phyloP scores from a whole-genome alignment of 2,329 filamentous ascomycete species.

The Paecilomyces formosus region DNA sequence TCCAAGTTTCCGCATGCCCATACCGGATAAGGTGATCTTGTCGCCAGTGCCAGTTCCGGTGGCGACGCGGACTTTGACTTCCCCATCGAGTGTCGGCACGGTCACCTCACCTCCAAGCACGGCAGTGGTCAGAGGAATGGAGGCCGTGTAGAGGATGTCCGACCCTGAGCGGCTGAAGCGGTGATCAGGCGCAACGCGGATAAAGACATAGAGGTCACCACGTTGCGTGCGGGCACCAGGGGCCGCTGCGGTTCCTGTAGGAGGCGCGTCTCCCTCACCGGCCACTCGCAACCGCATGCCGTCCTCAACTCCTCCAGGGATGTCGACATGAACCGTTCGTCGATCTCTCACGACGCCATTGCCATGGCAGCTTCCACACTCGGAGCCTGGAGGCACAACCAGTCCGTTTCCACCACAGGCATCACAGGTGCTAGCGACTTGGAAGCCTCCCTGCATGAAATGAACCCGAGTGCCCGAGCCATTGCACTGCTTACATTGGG shows the following conservation, averaged over 20 bases:
- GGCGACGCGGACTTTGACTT: slow-evolving; percentile 82
- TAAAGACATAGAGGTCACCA: slow-evolving; percentile 86
- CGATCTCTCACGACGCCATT: slow-evolving; percentile 77
- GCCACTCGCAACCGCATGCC: slow-evolving; percentile 84
- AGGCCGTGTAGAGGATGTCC: slow-evolving; percentile 87
- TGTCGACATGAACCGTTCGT: slow-evolving; percentile 80
- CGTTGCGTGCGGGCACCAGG: slow-evolving; percentile 58
- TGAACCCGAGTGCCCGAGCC: slow-evolving; percentile 83
- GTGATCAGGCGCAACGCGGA: slow-evolving; percentile 79
- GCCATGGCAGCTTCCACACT: slow-evolving; percentile 73
- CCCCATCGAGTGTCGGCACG: slow-evolving; percentile 82
- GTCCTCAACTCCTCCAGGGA: slow-evolving; percentile 91
- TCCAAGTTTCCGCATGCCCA: slow-evolving; percentile 86
- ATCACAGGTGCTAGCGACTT: slow-evolving; percentile 86
- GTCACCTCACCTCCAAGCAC: slow-evolving; percentile 83
- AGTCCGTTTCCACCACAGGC: slow-evolving; percentile 73
- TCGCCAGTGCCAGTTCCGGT: slow-evolving; percentile 92
- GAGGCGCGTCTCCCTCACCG: slow-evolving; percentile 79
- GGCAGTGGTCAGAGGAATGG: slow-evolving; percentile 86
- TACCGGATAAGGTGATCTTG: slow-evolving; percentile 76
- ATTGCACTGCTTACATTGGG: slow-evolving; percentile 70
- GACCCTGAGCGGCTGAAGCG: slow-evolving; percentile 83
- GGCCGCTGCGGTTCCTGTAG: slow-evolving; percentile 62
- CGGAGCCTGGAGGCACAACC: slow-evolving; percentile 67
- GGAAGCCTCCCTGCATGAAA: slow-evolving; percentile 86